These are phyloP conservation scores for Cercospora brassicicola DNA, from an alignment of 2,329 filamentous ascomycete genomes.

Conservation along the genomic window DNA sequence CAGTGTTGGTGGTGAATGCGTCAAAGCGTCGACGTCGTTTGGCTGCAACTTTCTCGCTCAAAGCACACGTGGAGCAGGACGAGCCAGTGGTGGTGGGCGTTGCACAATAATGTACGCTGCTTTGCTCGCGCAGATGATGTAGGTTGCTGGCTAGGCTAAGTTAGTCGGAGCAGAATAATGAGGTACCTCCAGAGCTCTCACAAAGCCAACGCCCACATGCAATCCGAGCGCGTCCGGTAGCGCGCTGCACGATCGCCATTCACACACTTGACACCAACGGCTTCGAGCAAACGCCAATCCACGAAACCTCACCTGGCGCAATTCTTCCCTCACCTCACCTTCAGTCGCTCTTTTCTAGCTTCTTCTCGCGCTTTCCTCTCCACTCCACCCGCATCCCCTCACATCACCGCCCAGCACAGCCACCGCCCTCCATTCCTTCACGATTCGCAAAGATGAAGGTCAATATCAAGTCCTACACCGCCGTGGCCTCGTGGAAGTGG, in stretches of 20 bases:
- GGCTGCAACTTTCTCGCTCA: neutral
- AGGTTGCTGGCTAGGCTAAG: neutral
- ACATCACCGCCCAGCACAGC: neutral
- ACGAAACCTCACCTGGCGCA: neutral
- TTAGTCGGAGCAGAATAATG: neutral
- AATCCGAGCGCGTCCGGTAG: neutral
- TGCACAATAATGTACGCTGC: neutral
- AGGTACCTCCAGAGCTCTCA: neutral
- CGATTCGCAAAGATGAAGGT: conserved; percentile 72
- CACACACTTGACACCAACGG: neutral
- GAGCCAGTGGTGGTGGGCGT: neutral
- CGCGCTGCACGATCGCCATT: neutral
- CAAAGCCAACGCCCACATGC: neutral
- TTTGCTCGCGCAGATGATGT: neutral
- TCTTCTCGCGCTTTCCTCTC: neutral
- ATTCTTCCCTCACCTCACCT: neutral
- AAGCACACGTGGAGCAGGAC: neutral
- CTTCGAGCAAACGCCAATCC: neutral
- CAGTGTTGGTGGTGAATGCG: neutral
- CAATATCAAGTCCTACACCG: conserved; percentile 88
- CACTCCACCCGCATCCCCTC: neutral
- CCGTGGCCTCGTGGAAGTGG: conserved; percentile 96
- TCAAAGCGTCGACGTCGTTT: neutral
- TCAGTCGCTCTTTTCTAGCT: neutral
- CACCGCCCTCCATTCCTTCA: neutral